Base-by-base conservation (phyloP, 495 filamentous ascomycete genomes). In the Pseudomonodictys pantanalensis region DNA sequence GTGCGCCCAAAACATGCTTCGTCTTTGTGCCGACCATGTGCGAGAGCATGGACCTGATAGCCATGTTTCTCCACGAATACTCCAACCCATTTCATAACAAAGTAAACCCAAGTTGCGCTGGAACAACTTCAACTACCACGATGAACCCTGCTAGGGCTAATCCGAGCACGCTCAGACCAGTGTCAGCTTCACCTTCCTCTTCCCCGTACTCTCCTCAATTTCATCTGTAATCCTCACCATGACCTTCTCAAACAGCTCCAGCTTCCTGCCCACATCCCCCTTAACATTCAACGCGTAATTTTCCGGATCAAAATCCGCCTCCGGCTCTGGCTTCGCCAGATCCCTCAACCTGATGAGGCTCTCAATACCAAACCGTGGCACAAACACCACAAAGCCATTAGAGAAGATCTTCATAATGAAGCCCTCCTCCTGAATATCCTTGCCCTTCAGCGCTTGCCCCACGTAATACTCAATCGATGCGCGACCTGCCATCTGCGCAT, bases 401-500 rank as follows among this genome's bases (percentile, higher is more conserved):
- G 88, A 89, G 69, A 98, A 97, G 18, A 98, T 87, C 71, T 88
- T 89, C 87, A 98, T 96, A 22, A 97, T 84, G 69, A 95, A 97
- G 2, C 89, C 93, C 51, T 97, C 91, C 72, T 96, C 92, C 52
- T 87, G 84, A 12, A 88, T 71, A 9, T 90, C 83, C 35, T 86
- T 83, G 12, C 90, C 90, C 73, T 93, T 93, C 30, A 97, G 83
- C 2, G 92, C 90, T 73, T 97, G 93, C 0, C 93, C 93, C 7
- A 98, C 93, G 70, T 97, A 97, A 73, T 96, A 98, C 64, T 96
- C 91, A 57, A 97, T 88, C 64, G 86, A 90, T 29, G 95, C 91
- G 47, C 93, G 84, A 17, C 91, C 95, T 2, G 95, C 95, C 69
- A 93, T 84, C 73, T 97, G 93, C 20, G 95, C 93, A 70, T 98